Evolutionary conservation across 805 yeast species (phyloP).

Genomic region (Barnettozyma populi): DNA sequence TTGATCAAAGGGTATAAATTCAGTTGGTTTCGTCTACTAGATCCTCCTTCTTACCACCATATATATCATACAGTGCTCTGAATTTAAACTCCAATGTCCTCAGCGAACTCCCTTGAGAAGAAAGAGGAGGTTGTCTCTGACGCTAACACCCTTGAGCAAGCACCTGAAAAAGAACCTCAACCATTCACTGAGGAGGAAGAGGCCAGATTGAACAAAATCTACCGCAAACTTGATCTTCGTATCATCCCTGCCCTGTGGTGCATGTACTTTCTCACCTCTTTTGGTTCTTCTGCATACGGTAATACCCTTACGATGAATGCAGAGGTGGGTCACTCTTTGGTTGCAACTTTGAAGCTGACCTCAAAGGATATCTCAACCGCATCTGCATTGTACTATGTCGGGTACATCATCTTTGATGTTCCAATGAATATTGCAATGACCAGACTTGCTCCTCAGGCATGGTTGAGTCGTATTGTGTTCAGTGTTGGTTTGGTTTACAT

Average conservation of each 20-base stretch:
- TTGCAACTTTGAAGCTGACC: slow-evolving; percentile 43
- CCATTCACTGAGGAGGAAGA: slow-evolving; percentile 24
- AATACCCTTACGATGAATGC: slow-evolving; percentile 75
- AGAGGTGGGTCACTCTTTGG: slow-evolving; percentile 54
- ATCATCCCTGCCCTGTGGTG: slow-evolving; percentile 83
- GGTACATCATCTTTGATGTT: slow-evolving; percentile 76
- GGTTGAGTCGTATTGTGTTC: slow-evolving; percentile 75
- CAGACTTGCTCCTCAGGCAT: slow-evolving; percentile 73
- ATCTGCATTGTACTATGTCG: slow-evolving; percentile 77
- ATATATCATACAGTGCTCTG: too few relatives aligned
- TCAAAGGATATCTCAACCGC: slow-evolving; percentile 64
- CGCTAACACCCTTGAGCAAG: slow-evolving; percentile 8
- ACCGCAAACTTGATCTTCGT: slow-evolving; percentile 59
- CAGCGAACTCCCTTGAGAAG: neutral
- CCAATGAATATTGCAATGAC: slow-evolving; percentile 89
- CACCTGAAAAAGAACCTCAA: neutral
- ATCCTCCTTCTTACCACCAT: neutral
- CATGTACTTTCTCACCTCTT: slow-evolving; percentile 71
- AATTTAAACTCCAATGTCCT: slow-evolving; percentile 4
- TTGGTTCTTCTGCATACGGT: slow-evolving; percentile 74
- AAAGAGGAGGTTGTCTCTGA: neutral
- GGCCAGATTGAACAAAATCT: slow-evolving; percentile 44
- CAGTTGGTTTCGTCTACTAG: neutral
- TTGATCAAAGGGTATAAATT: neutral
- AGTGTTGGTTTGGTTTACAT: slow-evolving; percentile 74